phyloP scores from a whole-genome alignment of 345 rosid genomes.

The Salix dunnii region DNA sequence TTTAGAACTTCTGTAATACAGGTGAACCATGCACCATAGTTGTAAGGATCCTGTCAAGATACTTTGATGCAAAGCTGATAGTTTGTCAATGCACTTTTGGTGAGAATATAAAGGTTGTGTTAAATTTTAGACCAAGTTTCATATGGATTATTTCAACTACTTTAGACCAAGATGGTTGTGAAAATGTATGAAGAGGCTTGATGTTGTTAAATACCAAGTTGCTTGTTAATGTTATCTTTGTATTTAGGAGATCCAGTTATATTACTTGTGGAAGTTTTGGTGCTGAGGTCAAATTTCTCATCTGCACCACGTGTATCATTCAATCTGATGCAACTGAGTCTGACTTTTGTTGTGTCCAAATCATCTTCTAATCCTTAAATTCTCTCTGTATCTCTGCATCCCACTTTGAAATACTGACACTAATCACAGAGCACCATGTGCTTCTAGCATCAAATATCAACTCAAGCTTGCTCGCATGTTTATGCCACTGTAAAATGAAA shows the following conservation, averaged over 20 bases:
- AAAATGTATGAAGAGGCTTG: background rate
- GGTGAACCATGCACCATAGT: conserved; percentile 31
- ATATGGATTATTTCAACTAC: background rate
- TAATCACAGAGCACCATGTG: background rate
- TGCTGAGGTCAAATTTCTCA: too few species aligned
- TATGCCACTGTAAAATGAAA: background rate
- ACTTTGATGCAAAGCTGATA: conserved; percentile 69
- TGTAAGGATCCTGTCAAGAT: conserved; percentile 59
- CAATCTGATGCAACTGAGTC: too few species aligned
- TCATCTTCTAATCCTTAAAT: background rate
- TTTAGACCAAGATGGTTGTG: background rate
- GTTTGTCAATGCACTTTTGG: conserved; percentile 59
- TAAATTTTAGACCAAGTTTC: conserved; percentile 2
- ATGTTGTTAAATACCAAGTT: background rate
- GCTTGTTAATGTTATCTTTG: too few species aligned
- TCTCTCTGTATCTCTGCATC: background rate
- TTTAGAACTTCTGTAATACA: conserved; percentile 26
- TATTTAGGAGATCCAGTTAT: too few species aligned
- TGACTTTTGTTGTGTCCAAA: background rate
- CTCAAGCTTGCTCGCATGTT: background rate
- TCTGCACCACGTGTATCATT: too few species aligned
- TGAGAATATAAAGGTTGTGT: conserved; percentile 49
- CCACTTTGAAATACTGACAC: background rate
- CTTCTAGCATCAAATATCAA: conserved; percentile 1
- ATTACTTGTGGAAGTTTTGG: too few species aligned